These are phyloP conservation scores for Talaromyces borbonicus DNA, from an alignment of 495 filamentous ascomycete species.

Conservation along the genomic window DNA sequence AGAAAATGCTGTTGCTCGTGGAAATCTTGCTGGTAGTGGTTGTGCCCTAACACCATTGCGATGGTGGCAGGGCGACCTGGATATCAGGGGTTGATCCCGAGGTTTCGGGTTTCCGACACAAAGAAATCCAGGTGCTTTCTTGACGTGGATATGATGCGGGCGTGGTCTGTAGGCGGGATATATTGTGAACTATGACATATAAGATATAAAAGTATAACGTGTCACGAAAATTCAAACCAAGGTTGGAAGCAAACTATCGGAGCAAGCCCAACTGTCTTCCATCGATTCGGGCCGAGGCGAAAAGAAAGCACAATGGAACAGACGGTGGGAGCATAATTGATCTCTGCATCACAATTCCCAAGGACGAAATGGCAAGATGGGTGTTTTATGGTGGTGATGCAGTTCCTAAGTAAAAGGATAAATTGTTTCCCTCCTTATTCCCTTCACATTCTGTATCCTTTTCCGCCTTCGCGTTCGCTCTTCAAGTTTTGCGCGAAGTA, in stretches of 20 bases:
- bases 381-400: too few relatives aligned
- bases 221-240: too few relatives aligned
- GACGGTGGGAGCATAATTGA: slow-evolving; percentile 4
- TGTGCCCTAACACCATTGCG: slow-evolving; percentile 17
- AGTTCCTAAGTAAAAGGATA: too few relatives aligned
- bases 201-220: too few relatives aligned
- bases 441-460: too few relatives aligned
- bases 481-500: too few relatives aligned
- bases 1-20: slow-evolving; percentile 8
- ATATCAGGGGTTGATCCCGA: not conserved
- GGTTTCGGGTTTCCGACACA: not conserved
- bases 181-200: too few relatives aligned
- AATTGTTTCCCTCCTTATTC: too few relatives aligned
- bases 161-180: too few relatives aligned
- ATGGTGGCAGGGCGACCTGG: slow-evolving; percentile 12
- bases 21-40: slow-evolving; percentile 4
- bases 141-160: too few relatives aligned
- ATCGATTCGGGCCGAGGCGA: slow-evolving; percentile 2
- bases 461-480: too few relatives aligned
- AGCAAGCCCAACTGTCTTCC: not conserved
- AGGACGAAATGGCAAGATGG: too few relatives aligned
- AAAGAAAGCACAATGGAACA: not conserved
- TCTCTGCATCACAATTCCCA: not conserved
- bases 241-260: not conserved
- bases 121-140: not conserved